Conservation (phyloP, 768 basidiomycete species). For the Sarcodon sp. region DNA sequence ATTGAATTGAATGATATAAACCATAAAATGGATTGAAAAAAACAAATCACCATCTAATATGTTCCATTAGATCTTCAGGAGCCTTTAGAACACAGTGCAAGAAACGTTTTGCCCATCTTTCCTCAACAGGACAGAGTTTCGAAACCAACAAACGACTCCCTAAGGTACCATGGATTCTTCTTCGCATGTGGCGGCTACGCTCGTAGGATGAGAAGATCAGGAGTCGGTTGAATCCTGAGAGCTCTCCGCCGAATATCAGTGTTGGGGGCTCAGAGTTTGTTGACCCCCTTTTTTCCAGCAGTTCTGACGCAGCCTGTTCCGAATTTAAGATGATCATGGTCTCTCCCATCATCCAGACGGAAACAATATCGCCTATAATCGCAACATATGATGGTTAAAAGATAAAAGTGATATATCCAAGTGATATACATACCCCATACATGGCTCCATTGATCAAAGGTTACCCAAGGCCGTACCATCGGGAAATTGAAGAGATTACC, state of each 20-base stretch:
- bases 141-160: conserved; percentile 2
- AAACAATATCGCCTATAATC: conserved; percentile 10
- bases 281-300: conserved; percentile 14
- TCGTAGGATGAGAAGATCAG: conserved; percentile 27
- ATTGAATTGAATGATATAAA: background rate
- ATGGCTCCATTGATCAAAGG: conserved; percentile 6
- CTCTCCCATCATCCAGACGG: conserved; percentile 7
- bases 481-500: conserved; percentile 14
- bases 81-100: conserved; percentile 21
- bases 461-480: conserved; percentile 3
- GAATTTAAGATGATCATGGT: conserved; percentile 12
- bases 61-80: conserved; percentile 3
- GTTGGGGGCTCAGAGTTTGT: conserved; percentile 12
- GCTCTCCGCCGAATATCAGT: conserved; percentile 6
- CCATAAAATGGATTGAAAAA: background rate
- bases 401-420: background rate
- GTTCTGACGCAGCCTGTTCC: conserved; percentile 9
- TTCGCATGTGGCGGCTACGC: conserved; percentile 17
- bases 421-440: conserved; percentile 5
- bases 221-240: conserved; percentile 6
- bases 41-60: conserved; percentile 20
- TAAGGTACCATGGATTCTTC: background rate
- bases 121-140: conserved; percentile 14
- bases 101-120: conserved; percentile 17
- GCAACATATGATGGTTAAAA: background rate